Conservation (phyloP, 2,329 filamentous ascomycete species). For the Tympanopsis confertula region DNA sequence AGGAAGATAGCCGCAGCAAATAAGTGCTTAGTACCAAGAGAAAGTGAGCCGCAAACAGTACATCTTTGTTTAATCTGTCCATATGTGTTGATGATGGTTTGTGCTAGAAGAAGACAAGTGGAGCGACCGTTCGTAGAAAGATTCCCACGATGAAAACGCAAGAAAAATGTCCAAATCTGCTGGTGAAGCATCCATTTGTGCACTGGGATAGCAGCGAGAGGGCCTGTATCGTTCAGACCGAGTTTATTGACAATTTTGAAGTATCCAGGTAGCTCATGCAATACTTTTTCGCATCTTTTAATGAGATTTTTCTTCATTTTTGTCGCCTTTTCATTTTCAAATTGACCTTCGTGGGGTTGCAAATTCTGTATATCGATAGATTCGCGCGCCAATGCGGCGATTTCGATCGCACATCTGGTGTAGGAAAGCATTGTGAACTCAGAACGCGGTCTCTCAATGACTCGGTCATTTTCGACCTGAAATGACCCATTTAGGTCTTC, state of each 20-base stretch:
- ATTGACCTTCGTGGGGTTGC: conserved; percentile 1
- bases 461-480: conserved; percentile 1
- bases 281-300: background rate
- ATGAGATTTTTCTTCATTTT: background rate
- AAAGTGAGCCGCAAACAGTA: background rate
- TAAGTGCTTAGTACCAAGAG: background rate
- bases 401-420: conserved; percentile 4
- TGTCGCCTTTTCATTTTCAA: background rate
- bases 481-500: conserved; percentile 3
- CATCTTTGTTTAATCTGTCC: background rate
- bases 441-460: background rate
- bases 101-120: background rate
- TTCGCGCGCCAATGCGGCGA: conserved; percentile 5
- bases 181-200: conserved; percentile 7
- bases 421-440: conserved; percentile 7
- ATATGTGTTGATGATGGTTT: background rate
- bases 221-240: conserved; percentile 1
- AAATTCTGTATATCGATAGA: conserved; percentile 3
- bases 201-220: conserved; percentile 5
- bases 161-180: conserved; percentile 6
- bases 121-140: background rate
- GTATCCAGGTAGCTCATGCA: background rate
- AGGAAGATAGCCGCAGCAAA: background rate
- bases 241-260: background rate
- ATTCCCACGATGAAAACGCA: conserved; percentile 5